Conservation (phyloP, 345 rosid genomes). For the Kandelia obovata region DNA sequence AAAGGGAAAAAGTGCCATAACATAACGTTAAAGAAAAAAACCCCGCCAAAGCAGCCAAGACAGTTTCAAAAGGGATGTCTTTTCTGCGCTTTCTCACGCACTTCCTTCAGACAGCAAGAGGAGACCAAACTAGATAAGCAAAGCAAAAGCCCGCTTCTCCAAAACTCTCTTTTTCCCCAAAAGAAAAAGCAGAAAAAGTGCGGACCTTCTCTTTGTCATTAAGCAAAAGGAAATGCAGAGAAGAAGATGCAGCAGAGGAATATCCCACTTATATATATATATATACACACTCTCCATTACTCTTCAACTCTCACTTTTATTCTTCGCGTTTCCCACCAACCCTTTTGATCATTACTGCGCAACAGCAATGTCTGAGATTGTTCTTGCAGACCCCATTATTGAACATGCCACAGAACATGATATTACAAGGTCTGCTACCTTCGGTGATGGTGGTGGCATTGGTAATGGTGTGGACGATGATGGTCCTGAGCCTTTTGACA, state of each 20-base stretch:
- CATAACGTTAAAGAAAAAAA: too few species aligned
- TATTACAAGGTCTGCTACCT: slow-evolving; percentile 37
- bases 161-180: background rate
- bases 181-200: background rate
- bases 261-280: slow-evolving; percentile 19
- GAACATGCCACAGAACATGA: slow-evolving; percentile 23
- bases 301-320: background rate
- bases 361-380: slow-evolving; percentile 53
- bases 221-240: slow-evolving; percentile 5
- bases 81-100: too few species aligned
- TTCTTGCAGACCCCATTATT: slow-evolving; percentile 51
- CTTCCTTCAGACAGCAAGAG: too few species aligned
- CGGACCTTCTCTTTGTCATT: slow-evolving; percentile 9
- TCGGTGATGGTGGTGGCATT: slow-evolving; percentile 7
- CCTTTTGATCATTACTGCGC: slow-evolving; percentile 1
- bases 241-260: slow-evolving; percentile 9
- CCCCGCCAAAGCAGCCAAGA: too few species aligned
- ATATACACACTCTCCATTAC: slow-evolving; percentile 4
- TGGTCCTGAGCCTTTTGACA: slow-evolving; percentile 67
- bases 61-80: too few species aligned
- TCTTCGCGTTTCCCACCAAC: background rate
- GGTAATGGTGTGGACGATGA: slow-evolving; percentile 23
- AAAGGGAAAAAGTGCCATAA: too few species aligned
- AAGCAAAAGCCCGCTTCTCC: background rate
- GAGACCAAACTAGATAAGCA: too few species aligned